Evolutionary conservation across 2,329 filamentous ascomycete genomes (phyloP).

Genomic region (Chaetomiaceae sp.): DNA sequence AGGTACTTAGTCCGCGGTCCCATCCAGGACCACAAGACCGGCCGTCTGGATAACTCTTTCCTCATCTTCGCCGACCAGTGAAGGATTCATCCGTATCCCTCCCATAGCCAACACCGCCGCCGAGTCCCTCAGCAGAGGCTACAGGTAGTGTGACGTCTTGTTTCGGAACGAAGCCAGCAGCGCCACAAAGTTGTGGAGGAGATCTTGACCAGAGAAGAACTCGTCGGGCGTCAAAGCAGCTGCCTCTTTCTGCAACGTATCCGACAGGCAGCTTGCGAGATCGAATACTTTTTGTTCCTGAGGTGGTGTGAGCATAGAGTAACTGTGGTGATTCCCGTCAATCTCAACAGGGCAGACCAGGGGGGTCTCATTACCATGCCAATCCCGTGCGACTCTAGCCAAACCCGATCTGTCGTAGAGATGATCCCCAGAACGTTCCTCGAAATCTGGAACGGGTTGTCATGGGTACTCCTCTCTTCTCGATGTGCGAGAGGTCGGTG

Average conservation of each 20-base stretch:
- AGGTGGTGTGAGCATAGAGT: background rate
- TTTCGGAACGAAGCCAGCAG: background rate
- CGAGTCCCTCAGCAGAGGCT: background rate
- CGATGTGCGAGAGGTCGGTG: background rate
- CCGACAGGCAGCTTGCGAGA: background rate
- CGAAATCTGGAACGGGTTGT: background rate
- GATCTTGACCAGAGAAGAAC: background rate
- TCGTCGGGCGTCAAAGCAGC: background rate
- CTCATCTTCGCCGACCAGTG: background rate
- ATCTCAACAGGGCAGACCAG: background rate
- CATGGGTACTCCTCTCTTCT: background rate
- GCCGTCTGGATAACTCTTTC: background rate
- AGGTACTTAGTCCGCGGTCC: background rate
- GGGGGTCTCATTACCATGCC: background rate
- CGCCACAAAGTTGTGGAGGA: background rate
- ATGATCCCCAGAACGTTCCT: background rate
- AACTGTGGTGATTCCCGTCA: background rate
- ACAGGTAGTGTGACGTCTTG: background rate
- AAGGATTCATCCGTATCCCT: background rate
- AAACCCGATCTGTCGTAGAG: background rate
- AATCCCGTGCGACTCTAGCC: background rate
- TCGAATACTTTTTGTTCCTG: background rate
- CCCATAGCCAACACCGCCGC: background rate
- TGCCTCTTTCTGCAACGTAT: background rate
- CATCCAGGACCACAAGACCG: background rate